Evolutionary conservation across 345 rosid genomes (phyloP).

Genomic region (Physaria fendleri): DNA sequence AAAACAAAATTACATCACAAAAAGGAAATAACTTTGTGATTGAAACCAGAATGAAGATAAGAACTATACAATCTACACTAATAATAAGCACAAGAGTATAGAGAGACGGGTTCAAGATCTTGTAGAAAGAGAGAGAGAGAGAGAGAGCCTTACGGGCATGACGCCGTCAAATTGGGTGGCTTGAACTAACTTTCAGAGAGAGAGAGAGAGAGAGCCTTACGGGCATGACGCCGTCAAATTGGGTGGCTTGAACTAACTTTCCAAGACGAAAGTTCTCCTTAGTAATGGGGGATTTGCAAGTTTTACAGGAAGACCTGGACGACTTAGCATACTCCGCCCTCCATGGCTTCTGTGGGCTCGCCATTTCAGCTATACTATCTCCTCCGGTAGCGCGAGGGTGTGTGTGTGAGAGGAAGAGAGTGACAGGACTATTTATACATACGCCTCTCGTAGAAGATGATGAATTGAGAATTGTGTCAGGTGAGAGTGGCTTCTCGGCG

Average conservation of each 20-base stretch:
- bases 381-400: background rate
- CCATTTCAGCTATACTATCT: slow-evolving; percentile 32
- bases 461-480: background rate
- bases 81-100: background rate
- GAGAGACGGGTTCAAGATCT: background rate
- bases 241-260: slow-evolving; percentile 74
- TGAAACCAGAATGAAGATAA: background rate
- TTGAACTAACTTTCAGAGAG: slow-evolving; percentile 54
- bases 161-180: slow-evolving; percentile 84
- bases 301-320: slow-evolving; percentile 73
- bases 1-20: background rate
- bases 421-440: slow-evolving; percentile 11
- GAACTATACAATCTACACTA: background rate
- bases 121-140: background rate
- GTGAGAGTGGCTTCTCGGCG: slow-evolving; percentile 16
- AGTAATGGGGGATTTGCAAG: slow-evolving; percentile 60
- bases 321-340: slow-evolving; percentile 98
- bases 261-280: slow-evolving; percentile 77
- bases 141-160: slow-evolving; percentile 58
- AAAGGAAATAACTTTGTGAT: slow-evolving; percentile 10
- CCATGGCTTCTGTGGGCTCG: slow-evolving; percentile 68
- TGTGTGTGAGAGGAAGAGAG: too few relatives aligned
- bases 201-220: slow-evolving; percentile 31
- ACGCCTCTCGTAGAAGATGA: slow-evolving; percentile 2
- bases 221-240: slow-evolving; percentile 95